Percentiles rank a stretch among this genome's conserved stretches.
These are phyloP conservation scores for Penicillium paradoxum DNA, from an alignment of 495 filamentous ascomycete species.

Conservation along the genomic window DNA sequence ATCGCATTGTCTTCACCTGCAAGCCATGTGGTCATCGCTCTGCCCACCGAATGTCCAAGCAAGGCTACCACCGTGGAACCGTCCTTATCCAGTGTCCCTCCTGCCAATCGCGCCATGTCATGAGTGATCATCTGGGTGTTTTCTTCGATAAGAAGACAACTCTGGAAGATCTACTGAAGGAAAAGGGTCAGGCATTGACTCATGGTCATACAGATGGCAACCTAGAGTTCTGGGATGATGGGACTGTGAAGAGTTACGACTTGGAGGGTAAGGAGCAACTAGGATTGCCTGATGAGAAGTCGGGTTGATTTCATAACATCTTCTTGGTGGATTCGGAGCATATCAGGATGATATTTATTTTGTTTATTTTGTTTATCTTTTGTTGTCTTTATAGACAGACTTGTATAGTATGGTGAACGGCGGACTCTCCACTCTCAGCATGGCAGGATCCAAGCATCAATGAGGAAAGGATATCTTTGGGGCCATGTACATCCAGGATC, in stretches of 20 bases:
- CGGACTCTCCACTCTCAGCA: constrained; percentile 24
- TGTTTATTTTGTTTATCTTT: constrained; percentile 1
- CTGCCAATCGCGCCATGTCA: constrained; percentile 83
- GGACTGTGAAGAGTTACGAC: constrained; percentile 29
- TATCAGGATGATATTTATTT: constrained; percentile 1
- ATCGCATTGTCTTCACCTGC: constrained; percentile 89
- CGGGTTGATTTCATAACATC: background rate
- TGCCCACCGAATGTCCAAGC: constrained; percentile 75
- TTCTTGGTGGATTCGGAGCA: background rate
- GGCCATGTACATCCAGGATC: background rate
- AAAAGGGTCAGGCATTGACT: constrained; percentile 29
- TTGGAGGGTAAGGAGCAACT: constrained; percentile 8
- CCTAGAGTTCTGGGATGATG: constrained; percentile 68
- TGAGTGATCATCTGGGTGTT: constrained; percentile 74
- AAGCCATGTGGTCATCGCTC: constrained; percentile 73
- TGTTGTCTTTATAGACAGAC: background rate
- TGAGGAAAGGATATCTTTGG: constrained; percentile 6
- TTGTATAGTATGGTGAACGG: constrained; percentile 9
- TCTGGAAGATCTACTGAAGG: constrained; percentile 32
- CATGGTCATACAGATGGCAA: constrained; percentile 47
- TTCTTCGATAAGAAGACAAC: constrained; percentile 41
- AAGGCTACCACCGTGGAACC: constrained; percentile 85
- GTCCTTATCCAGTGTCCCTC: constrained; percentile 81
- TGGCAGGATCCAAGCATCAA: constrained; percentile 27
- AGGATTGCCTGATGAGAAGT: constrained; percentile 1